Percentiles rank a stretch among this genome's conserved stretches.
Evolutionary conservation across 495 filamentous ascomycete genomes (phyloP).

Genomic region (Cudoniella acicularis): DNA sequence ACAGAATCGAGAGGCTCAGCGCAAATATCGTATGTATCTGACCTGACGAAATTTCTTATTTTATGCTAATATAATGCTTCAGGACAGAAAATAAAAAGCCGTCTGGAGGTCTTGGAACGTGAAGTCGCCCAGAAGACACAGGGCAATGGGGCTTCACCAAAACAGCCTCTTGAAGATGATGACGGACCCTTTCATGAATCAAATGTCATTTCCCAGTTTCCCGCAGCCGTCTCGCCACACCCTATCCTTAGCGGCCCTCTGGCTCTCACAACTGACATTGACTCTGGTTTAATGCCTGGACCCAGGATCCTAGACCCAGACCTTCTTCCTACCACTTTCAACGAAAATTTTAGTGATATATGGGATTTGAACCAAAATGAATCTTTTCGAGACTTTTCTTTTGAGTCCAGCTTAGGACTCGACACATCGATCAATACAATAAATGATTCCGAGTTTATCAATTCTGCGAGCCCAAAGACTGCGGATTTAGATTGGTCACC

Average conservation of each 20-base stretch:
- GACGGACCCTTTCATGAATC: background rate
- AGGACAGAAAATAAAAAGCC: constrained; percentile 4
- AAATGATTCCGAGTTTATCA: background rate
- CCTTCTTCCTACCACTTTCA: background rate
- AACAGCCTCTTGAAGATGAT: background rate
- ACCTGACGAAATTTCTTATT: background rate
- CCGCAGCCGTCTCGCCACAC: no score
- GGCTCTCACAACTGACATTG: background rate
- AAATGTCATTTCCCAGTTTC: background rate
- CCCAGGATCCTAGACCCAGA: background rate
- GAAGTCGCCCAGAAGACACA: background rate
- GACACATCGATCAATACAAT: background rate
- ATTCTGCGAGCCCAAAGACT: background rate
- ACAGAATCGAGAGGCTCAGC: constrained; percentile 36
- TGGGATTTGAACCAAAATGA: background rate
- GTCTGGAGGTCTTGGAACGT: background rate
- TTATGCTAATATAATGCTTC: background rate
- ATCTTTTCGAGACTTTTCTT: background rate
- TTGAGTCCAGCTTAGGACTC: background rate
- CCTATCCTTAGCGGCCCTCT: background rate
- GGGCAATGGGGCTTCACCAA: background rate
- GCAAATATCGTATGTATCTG: constrained; percentile 31
- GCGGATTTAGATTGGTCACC: background rate
- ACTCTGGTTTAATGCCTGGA: background rate
- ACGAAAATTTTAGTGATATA: background rate